Evolutionary conservation across 345 rosid genomes (phyloP).

Genomic region (Ailanthus altissimus): DNA sequence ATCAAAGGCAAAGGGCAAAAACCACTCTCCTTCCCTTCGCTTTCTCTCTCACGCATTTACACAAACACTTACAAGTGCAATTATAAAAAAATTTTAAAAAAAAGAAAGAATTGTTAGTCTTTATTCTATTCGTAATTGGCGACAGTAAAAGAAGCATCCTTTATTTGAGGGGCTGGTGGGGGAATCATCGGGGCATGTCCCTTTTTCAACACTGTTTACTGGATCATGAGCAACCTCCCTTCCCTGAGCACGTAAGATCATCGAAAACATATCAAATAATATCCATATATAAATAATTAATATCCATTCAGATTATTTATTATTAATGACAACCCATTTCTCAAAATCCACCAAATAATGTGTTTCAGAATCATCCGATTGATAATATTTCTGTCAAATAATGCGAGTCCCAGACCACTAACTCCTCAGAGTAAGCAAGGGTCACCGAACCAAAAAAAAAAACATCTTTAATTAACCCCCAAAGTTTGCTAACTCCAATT

Average conservation of each 20-base stretch:
- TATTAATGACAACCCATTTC: neutral
- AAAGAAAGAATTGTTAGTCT: slow-evolving; percentile 15
- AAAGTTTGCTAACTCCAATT: neutral
- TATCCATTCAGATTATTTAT: neutral
- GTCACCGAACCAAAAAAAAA: slow-evolving; percentile 19
- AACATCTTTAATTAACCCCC: neutral
- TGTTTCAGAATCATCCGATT: no score
- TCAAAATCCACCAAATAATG: neutral
- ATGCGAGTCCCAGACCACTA: neutral
- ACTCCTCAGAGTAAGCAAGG: slow-evolving; percentile 31
- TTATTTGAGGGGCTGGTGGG: slow-evolving; percentile 40
- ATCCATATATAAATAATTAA: neutral
- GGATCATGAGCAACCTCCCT: neutral
- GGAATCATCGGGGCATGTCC: slow-evolving; percentile 34
- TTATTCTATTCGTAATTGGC: slow-evolving; percentile 3
- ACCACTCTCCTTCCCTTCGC: neutral
- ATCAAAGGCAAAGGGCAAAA: neutral
- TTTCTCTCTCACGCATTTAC: neutral
- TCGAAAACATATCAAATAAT: no score
- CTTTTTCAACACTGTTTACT: slow-evolving; percentile 22
- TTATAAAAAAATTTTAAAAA: no score
- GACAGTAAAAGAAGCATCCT: slow-evolving; percentile 20
- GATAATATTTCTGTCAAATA: no score
- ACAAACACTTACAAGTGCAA: slow-evolving; percentile 8
- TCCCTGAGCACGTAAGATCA: no score